A percentile compares a stretch with the other conserved stretches of the same genome.
Evolutionary conservation across 1,284 basidiomycete species (phyloP).

Genomic region (Gomphus bonarii): DNA sequence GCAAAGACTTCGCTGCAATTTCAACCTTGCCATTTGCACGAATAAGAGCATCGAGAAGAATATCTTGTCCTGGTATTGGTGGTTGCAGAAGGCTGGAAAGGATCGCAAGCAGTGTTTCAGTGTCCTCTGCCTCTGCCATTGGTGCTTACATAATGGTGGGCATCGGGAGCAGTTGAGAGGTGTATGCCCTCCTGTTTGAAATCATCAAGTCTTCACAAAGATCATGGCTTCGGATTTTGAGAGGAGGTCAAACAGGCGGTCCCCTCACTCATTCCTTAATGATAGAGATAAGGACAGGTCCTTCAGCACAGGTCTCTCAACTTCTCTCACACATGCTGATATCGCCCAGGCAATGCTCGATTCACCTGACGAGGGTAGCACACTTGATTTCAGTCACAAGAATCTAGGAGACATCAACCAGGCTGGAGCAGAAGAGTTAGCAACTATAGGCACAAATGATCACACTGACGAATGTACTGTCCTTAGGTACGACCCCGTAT

Average conservation of each 20-base stretch:
- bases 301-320: background rate
- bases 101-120: constrained; percentile 57
- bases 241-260: constrained; percentile 1
- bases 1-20: constrained; percentile 38
- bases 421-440: constrained; percentile 65
- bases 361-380: constrained; percentile 70
- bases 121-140: constrained; percentile 32
- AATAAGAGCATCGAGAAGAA: constrained; percentile 53
- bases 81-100: constrained; percentile 47
- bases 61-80: constrained; percentile 25
- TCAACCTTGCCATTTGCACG: constrained; percentile 49
- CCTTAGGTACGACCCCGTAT: constrained; percentile 46
- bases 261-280: background rate
- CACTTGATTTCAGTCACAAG: constrained; percentile 74
- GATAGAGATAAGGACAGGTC: constrained; percentile 4
- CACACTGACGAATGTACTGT: constrained; percentile 47
- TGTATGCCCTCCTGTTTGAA: background rate
- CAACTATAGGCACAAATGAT: constrained; percentile 41
- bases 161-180: background rate
- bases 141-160: background rate
- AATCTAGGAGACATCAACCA: constrained; percentile 66
- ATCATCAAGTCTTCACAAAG: background rate
- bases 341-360: constrained; percentile 56
- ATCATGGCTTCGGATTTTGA: constrained; percentile 4
- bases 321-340: constrained; percentile 40